Percentiles rank a stretch among this genome's conserved stretches.
These are phyloP conservation scores for Exophiala alcalophila DNA, from an alignment of 2,329 filamentous ascomycete species.

Conservation along the genomic window DNA sequence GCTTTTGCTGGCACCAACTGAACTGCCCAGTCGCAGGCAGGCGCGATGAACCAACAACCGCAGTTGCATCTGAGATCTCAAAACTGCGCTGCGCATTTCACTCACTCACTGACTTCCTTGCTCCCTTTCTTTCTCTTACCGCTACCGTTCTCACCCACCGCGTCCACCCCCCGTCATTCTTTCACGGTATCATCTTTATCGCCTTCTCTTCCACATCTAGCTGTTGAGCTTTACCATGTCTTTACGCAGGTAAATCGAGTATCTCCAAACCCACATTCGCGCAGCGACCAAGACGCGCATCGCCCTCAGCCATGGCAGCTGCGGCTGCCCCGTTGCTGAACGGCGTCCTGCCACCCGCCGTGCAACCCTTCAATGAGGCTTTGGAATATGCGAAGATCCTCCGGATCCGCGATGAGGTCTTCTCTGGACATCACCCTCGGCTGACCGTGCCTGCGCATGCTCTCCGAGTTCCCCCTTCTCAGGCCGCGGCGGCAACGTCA, in stretches of 20 bases:
- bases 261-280: slow-evolving; percentile 7
- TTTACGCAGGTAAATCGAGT: slow-evolving; percentile 16
- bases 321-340: slow-evolving; percentile 26
- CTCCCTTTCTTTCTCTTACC: too few species aligned
- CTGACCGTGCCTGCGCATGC: slow-evolving; percentile 56
- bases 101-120: too few species aligned
- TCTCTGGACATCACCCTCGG: slow-evolving; percentile 66
- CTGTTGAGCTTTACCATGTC: slow-evolving; percentile 16
- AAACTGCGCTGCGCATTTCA: too few species aligned
- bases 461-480: slow-evolving; percentile 41
- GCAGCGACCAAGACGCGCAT: slow-evolving; percentile 21
- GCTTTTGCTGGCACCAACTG: too few species aligned
- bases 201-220: slow-evolving; percentile 3
- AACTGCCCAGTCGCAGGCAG: too few species aligned
- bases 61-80: too few species aligned
- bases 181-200: too few species aligned
- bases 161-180: too few species aligned
- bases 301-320: slow-evolving; percentile 26
- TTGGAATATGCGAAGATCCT: slow-evolving; percentile 77
- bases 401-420: slow-evolving; percentile 73
- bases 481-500: slow-evolving; percentile 34
- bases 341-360: slow-evolving; percentile 31
- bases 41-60: too few species aligned
- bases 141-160: too few species aligned
- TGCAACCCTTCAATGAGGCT: slow-evolving; percentile 51